A percentile compares a stretch with the other conserved stretches of the same genome.
Conservation (phyloP, 208 protist species). For the Leishmania major region DNA sequence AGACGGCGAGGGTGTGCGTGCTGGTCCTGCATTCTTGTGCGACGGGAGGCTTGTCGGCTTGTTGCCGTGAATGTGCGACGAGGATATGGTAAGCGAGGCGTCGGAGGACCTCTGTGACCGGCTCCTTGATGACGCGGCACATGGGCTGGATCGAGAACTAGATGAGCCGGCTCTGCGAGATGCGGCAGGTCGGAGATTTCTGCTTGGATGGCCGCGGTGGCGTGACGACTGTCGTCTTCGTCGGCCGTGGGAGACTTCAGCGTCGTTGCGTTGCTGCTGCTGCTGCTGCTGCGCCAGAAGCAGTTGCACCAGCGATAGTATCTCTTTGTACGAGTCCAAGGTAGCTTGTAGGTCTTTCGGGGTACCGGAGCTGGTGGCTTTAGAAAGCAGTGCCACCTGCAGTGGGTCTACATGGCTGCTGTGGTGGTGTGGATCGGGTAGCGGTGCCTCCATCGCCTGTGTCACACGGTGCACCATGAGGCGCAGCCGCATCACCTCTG, state of each 20-base stretch:
- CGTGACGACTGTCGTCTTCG: not conserved
- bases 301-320: constrained; percentile 25
- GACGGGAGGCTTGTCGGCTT: not conserved
- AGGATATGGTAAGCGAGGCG: not conserved
- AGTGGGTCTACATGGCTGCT: constrained; percentile 15
- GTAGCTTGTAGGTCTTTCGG: constrained; percentile 14
- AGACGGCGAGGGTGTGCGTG: not conserved
- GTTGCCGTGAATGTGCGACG: not conserved
- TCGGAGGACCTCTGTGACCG: not conserved
- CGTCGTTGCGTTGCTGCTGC: not conserved
- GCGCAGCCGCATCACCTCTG: constrained; percentile 84
- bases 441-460: constrained; percentile 49
- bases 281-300: constrained; percentile 27
- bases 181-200: not conserved
- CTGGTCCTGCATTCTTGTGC: not conserved
- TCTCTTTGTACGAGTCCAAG: constrained; percentile 28
- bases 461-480: constrained; percentile 83
- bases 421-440: not conserved
- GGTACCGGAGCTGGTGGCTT: not conserved
- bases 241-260: not conserved
- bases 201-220: not conserved
- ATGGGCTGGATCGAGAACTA: not conserved
- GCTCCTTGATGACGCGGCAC: not conserved
- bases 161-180: not conserved
- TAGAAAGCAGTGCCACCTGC: not conserved